Conservation (phyloP, 441 rosid species). For the Omphalea diandra region DNA sequence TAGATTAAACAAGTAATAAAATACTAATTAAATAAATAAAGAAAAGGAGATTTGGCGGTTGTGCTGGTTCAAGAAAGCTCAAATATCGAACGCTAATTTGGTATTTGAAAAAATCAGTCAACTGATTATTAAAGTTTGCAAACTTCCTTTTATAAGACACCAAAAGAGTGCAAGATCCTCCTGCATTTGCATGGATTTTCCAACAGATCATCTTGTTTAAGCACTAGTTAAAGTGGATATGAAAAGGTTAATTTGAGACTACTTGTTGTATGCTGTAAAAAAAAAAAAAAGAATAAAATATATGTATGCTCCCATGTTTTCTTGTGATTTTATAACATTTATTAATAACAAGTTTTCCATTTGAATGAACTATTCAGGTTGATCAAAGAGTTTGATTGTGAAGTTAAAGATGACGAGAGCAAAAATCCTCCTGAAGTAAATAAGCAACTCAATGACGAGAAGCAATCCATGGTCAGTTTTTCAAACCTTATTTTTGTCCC, state of each 20-base stretch:
- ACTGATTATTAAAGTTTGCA: no score
- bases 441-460: slow-evolving; percentile 87
- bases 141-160: no score
- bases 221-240: background rate
- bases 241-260: background rate
- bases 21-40: no score
- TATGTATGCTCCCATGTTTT: background rate
- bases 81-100: no score
- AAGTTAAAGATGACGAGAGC: slow-evolving; percentile 75
- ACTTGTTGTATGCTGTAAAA: background rate
- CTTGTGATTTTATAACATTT: background rate
- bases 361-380: slow-evolving; percentile 44
- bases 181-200: background rate
- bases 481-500: slow-evolving; percentile 7
- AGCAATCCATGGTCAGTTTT: slow-evolving; percentile 82
- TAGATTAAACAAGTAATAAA: no score
- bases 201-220: background rate
- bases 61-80: no score
- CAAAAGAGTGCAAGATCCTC: no score
- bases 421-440: slow-evolving; percentile 68
- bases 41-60: no score
- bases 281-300: background rate
- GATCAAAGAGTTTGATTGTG: slow-evolving; percentile 90
- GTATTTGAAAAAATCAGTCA: no score
- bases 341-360: background rate